Evolutionary conservation across 1,139 yeast species (phyloP), one percentile per base, ranked within the genome.

Genomic region (Komagataea norvegica): DNA sequence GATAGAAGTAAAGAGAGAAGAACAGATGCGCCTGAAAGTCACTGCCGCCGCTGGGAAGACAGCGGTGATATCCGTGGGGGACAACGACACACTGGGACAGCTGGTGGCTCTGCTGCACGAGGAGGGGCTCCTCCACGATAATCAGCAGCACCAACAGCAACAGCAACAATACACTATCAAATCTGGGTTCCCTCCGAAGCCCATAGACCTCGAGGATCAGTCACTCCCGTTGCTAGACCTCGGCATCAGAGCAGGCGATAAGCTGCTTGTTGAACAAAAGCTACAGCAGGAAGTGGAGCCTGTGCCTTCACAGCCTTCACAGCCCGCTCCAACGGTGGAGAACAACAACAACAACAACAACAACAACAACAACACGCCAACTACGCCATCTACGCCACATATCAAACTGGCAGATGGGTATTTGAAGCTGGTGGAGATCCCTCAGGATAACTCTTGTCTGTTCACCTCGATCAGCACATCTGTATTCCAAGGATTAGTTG

Each of bases 381-480:
- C 40, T 22, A 13, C 37, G 6, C 35, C 35, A 9, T 4, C 28
- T 16, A 33, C 43, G 14, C 41, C 47, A 13, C 33, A 43, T 35
- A 29, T 40, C 15, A 24, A 40, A 29, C 24, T 45, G 8, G 21
- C 33, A 2, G 34, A 41, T 24, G 48, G 49, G 1, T 31, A 23
- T 6, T 19, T 34, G 19, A 31, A 70, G 10, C 65, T 82, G 13
- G 68, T 87, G 26, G 73, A 75, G 38, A 77, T 82, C 43, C 83
- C 85, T 1, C 89, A 84, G 52, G 93, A 85, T 56, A 84, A 84
- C 54, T 81, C 93, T 8, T 84, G 95, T 55, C 62, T 85, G 49
- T 84, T 84, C 61, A 77, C 83, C 47, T 73, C 93, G 0, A 66
- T 84, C 1, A 68, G 78, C 2, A 79, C 77, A 51, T 74, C 78